These are phyloP conservation scores for Nicotiana paniculata DNA, from an alignment of 257 asterid genomes.

Conservation along the genomic window DNA sequence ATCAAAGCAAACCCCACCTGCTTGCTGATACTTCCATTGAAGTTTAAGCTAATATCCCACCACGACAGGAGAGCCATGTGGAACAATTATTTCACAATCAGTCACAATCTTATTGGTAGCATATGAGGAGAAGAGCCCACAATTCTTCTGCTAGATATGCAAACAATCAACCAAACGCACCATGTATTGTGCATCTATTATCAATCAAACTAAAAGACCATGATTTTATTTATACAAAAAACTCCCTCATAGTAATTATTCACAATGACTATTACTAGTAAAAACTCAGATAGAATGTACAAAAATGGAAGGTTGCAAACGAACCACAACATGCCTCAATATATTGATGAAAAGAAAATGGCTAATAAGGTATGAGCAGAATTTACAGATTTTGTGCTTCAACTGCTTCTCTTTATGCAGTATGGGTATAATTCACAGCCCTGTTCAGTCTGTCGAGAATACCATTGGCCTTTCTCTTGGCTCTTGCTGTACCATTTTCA, in stretches of 20 bases:
- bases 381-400: conserved; percentile 53
- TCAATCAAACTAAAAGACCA: not conserved
- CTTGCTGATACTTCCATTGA: not conserved
- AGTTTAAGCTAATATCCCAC: conserved; percentile 10
- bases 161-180: not conserved
- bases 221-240: not conserved
- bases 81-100: conserved; percentile 20
- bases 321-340: conserved; percentile 32
- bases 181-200: not conserved
- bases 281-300: conserved; percentile 37
- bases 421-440: conserved; percentile 43
- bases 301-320: conserved; percentile 25
- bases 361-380: conserved; percentile 28
- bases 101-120: not conserved
- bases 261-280: conserved; percentile 30
- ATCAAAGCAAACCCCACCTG: conserved; percentile 3
- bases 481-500: conserved; percentile 69
- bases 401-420: conserved; percentile 41
- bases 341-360: conserved; percentile 6
- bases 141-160: not conserved
- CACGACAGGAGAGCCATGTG: conserved; percentile 27
- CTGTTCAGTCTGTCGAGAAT: conserved; percentile 66
- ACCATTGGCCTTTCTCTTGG: conserved; percentile 75
- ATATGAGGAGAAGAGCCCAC: not conserved
- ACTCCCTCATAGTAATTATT: conserved; percentile 28